These are phyloP conservation scores for Populus hybrid DNA, from an alignment of 441 rosid species.

Conservation along the genomic window DNA sequence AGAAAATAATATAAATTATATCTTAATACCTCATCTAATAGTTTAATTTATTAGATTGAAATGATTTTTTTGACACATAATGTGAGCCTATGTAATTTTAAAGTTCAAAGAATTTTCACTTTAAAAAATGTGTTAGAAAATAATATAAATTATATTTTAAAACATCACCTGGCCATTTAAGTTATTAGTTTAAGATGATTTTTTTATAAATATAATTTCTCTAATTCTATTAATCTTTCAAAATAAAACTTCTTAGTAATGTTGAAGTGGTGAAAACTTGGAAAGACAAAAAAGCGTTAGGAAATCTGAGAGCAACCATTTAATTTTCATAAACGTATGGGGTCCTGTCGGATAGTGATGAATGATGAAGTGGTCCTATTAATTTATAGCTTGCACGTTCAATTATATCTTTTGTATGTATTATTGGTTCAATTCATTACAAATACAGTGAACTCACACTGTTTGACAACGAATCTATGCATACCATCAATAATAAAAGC, in stretches of 20 bases:
- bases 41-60: too few relatives aligned
- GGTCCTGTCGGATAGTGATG: not conserved
- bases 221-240: not conserved
- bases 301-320: not conserved
- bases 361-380: not conserved
- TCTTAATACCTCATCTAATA: rapidly evolving
- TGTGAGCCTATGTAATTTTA: too few relatives aligned
- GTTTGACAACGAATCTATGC: not conserved
- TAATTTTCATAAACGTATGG: not conserved
- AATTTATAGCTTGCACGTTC: not conserved
- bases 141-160: too few relatives aligned
- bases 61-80: too few relatives aligned
- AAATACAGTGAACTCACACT: not conserved
- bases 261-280: not conserved
- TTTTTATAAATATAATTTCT: too few relatives aligned
- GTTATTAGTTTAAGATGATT: too few relatives aligned
- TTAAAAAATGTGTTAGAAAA: too few relatives aligned
- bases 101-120: rapidly evolving
- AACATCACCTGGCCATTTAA: rapidly evolving
- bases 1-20: too few relatives aligned
- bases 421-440: not conserved
- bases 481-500: not conserved
- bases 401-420: not conserved
- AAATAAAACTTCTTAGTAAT: too few relatives aligned
- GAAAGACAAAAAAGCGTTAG: not conserved